These are phyloP conservation scores for Amauroascus niger DNA, from an alignment of 2,329 filamentous ascomycete genomes.

Conservation along the genomic window DNA sequence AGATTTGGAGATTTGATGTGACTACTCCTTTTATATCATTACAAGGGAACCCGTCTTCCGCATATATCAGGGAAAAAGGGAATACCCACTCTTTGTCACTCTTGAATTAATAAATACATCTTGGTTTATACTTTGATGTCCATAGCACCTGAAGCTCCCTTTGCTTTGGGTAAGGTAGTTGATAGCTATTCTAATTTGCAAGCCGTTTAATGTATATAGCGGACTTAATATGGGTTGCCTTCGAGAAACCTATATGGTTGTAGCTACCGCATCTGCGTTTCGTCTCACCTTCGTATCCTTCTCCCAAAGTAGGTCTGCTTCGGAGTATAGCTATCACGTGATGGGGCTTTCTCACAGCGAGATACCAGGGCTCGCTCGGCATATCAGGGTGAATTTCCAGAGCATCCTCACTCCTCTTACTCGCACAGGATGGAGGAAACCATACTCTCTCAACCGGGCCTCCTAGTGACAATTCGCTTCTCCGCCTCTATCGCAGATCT, in stretches of 20 bases:
- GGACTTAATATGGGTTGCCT: not conserved
- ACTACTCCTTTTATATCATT: not conserved
- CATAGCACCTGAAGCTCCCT: not conserved
- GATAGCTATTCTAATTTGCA: not conserved
- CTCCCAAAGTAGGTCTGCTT: not conserved
- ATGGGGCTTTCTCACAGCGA: no score
- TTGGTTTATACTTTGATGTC: not conserved
- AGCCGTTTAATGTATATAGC: not conserved
- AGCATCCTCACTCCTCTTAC: not conserved
- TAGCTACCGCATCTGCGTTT: no score
- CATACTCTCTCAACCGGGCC: constrained; percentile 22
- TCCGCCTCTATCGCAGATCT: constrained; percentile 76
- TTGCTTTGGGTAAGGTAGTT: not conserved
- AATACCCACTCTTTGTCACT: not conserved
- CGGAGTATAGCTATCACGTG: not conserved
- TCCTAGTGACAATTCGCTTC: constrained; percentile 84
- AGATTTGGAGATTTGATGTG: not conserved
- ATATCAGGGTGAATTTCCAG: not conserved
- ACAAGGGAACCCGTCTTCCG: not conserved
- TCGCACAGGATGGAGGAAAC: constrained; percentile 13
- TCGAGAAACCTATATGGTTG: no score
- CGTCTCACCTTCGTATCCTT: no score
- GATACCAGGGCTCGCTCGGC: no score
- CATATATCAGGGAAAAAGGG: no score
- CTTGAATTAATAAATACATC: not conserved